Evolutionary conservation across 202 grass and related monocot genomes (phyloP).

Genomic region (Digitaria exilis): DNA sequence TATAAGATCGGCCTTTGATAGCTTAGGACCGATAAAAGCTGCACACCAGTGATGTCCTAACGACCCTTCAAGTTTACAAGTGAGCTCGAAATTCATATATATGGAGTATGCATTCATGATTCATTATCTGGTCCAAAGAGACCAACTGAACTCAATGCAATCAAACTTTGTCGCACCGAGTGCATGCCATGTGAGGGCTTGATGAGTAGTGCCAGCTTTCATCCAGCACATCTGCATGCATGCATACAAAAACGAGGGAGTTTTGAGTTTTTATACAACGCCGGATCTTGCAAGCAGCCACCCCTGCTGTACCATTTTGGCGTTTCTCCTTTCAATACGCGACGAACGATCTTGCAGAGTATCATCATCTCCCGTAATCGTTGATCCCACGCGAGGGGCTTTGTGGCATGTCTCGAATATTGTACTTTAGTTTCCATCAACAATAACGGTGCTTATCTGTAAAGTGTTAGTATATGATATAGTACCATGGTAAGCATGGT

Average conservation of each 20-base stretch:
- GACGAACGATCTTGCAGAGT: background rate
- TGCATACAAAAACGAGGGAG: background rate
- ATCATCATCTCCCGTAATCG: background rate
- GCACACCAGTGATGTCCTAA: too few relatives aligned
- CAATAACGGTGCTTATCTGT: background rate
- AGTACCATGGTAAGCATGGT: background rate
- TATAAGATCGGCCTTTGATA: too few relatives aligned
- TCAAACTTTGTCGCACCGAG: background rate
- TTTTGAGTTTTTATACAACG: too few relatives aligned
- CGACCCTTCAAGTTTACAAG: too few relatives aligned
- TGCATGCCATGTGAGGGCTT: background rate
- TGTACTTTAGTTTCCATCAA: background rate
- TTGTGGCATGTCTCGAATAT: background rate
- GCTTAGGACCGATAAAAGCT: too few relatives aligned
- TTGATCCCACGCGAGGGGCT: background rate
- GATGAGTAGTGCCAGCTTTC: background rate
- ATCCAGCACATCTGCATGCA: background rate
- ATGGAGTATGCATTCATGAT: background rate
- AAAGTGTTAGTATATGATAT: constrained; percentile 16
- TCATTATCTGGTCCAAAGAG: background rate
- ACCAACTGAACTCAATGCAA: background rate
- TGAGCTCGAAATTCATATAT: too few relatives aligned
- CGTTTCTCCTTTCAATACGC: constrained; percentile 7
- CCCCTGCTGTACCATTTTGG: background rate
- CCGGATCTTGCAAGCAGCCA: too few relatives aligned